phyloP scores from a whole-genome alignment of 2,329 filamentous ascomycete genomes.

The Penicillium sp. region DNA sequence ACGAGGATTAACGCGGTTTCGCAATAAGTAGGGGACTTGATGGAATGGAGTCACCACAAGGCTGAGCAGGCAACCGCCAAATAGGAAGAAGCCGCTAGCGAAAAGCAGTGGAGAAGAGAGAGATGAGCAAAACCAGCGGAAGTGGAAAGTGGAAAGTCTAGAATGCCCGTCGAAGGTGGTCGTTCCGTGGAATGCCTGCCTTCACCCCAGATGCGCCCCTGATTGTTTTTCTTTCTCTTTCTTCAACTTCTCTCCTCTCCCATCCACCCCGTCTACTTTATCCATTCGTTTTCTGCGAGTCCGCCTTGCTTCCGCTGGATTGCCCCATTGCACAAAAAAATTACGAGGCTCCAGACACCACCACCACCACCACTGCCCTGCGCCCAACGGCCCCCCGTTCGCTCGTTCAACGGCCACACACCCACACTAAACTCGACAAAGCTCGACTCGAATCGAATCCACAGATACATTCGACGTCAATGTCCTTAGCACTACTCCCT shows the following conservation, averaged over 20 bases:
- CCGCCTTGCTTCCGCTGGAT: no score
- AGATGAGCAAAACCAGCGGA: neutral
- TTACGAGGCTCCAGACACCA: neutral
- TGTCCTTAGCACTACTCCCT: slow-evolving; percentile 4
- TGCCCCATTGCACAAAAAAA: neutral
- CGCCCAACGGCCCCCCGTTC: slow-evolving; percentile 1
- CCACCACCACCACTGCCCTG: no score
- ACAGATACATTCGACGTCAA: slow-evolving; percentile 4
- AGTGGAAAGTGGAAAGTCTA: neutral
- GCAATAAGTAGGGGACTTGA: neutral
- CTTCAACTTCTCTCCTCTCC: neutral
- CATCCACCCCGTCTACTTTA: neutral
- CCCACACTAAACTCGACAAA: slow-evolving; percentile 8
- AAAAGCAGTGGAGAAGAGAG: neutral
- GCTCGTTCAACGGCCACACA: slow-evolving; percentile 9
- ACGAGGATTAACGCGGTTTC: slow-evolving; percentile 11
- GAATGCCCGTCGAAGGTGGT: slow-evolving; percentile 2
- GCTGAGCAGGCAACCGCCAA: neutral
- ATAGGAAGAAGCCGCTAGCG: neutral
- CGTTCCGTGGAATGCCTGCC: neutral
- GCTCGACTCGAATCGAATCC: slow-evolving; percentile 7
- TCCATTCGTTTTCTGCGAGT: slow-evolving; percentile 1
- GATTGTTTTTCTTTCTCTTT: slow-evolving; percentile 1
- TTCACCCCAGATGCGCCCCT: slow-evolving; percentile 5
- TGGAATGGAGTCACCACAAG: neutral